Evolutionary conservation across 805 yeast species (phyloP), one percentile per base, ranked within the genome.

Genomic region (Metschnikowia aberdeeniae): DNA sequence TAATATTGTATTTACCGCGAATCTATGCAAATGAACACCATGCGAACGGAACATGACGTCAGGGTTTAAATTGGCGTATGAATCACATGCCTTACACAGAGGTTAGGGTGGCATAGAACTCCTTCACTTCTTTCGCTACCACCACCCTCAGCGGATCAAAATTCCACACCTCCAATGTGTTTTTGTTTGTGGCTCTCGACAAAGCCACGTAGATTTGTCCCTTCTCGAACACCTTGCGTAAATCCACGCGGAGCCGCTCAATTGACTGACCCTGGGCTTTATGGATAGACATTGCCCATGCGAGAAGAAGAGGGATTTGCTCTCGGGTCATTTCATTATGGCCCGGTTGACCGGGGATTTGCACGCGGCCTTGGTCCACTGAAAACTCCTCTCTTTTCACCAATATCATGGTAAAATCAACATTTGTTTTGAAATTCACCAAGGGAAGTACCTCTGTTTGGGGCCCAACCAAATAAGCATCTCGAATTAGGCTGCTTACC

Each of bases 201-300:
- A 93, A 68, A 0, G 98, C 99, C 27, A 93, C 99, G 60, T 93
- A 93, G 0, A 96, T 95, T 62, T 93, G 99, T 0, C 99, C 99
- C 43, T 80, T 82, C 59, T 90, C 98, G 64, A 92, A 92, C 1
- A 86, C 81, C 45, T 74, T 73, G 31, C 75, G 71, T 49, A 92
- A 72, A 61, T 93, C 95, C 5, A 92, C 96, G 50, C 76, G 76
- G 4, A 87, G 89, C 44, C 78, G 73, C 4, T 84, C 81, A 36
- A 89, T 64, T 0, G 98, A 86, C 64, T 92, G 90, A 1, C 99
- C 99, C 62, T 92, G 99, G 0, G 97, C 82, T 66, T 93, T 92
- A 61, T 93, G 99, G 36, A 93, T 90, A 0, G 97, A 89, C 36
- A 93, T 65, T 0, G 99, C 89, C 97, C 98, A 93, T 0, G 99